phyloP scores from a whole-genome alignment of 257 asterid genomes.

The Lavandula angustifolia region DNA sequence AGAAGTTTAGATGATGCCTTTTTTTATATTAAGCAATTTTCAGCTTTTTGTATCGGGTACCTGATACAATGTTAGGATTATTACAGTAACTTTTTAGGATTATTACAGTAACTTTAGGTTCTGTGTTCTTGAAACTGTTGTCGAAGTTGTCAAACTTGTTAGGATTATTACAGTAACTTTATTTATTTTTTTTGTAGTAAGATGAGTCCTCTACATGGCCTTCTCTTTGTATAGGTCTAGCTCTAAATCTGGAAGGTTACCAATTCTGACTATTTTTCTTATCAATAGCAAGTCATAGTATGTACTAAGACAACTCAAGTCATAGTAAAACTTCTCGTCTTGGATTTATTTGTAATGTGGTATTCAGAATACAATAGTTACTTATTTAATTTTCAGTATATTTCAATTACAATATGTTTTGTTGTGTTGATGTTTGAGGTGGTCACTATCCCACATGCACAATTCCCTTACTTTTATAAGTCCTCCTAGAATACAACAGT shows the following conservation, averaged over 20 bases:
- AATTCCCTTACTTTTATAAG: neutral
- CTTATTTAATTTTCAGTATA: too few relatives aligned
- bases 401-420: too few relatives aligned
- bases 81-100: too few relatives aligned
- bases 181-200: neutral
- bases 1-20: too few relatives aligned
- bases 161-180: neutral
- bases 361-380: neutral
- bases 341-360: neutral
- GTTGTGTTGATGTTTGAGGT: neutral
- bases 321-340: neutral
- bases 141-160: conserved; percentile 5
- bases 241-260: neutral
- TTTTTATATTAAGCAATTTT: too few relatives aligned
- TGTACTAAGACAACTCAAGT: neutral
- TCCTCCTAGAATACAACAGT: neutral
- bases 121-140: neutral
- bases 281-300: neutral
- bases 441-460: neutral
- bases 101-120: too few relatives aligned
- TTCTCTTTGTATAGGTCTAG: neutral
- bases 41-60: too few relatives aligned
- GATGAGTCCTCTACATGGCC: conserved; percentile 5
- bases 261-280: neutral
- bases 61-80: too few relatives aligned